phyloP scores from a whole-genome alignment of 2,329 filamentous ascomycete species.

The Xylariomycetidae sp. region DNA sequence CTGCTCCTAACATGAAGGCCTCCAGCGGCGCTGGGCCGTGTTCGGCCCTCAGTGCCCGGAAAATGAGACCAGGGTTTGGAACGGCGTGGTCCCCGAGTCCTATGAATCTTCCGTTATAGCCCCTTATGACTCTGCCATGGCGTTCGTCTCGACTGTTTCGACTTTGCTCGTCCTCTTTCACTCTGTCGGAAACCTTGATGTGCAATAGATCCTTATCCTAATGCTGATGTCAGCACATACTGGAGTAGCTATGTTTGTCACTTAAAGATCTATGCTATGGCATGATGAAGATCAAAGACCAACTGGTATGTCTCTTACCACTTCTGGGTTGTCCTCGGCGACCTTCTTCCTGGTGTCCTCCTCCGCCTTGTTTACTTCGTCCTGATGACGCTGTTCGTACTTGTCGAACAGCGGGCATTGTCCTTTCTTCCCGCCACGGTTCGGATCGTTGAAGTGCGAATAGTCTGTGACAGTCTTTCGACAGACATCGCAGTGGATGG shows the following conservation, averaged over 20 bases:
- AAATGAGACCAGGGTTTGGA: too few species aligned
- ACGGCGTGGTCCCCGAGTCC: too few species aligned
- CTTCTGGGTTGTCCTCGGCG: slow-evolving; percentile 51
- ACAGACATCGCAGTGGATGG: slow-evolving; percentile 65
- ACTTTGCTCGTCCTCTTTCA: slow-evolving; percentile 35
- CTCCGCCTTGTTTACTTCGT: slow-evolving; percentile 59
- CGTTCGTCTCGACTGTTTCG: too few species aligned
- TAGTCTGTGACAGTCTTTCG: slow-evolving; percentile 57
- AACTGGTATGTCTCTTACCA: slow-evolving; percentile 30
- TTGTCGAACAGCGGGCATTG: slow-evolving; percentile 66
- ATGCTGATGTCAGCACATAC: slow-evolving; percentile 6
- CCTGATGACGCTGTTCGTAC: slow-evolving; percentile 51
- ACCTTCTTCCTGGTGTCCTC: slow-evolving; percentile 49
- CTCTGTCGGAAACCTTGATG: slow-evolving; percentile 51
- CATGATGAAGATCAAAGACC: background rate
- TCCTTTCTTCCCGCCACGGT: slow-evolving; percentile 39
- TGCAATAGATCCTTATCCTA: slow-evolving; percentile 46
- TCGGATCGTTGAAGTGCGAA: slow-evolving; percentile 58
- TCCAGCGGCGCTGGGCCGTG: too few species aligned
- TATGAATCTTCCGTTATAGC: too few species aligned
- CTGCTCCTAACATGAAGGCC: too few species aligned
- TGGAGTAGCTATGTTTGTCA: background rate
- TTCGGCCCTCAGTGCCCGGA: too few species aligned
- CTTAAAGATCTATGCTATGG: background rate
- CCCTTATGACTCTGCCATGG: too few species aligned